Evolutionary conservation across 2,329 filamentous ascomycete species (phyloP).

Genomic region (Tolypocladium nubicola): DNA sequence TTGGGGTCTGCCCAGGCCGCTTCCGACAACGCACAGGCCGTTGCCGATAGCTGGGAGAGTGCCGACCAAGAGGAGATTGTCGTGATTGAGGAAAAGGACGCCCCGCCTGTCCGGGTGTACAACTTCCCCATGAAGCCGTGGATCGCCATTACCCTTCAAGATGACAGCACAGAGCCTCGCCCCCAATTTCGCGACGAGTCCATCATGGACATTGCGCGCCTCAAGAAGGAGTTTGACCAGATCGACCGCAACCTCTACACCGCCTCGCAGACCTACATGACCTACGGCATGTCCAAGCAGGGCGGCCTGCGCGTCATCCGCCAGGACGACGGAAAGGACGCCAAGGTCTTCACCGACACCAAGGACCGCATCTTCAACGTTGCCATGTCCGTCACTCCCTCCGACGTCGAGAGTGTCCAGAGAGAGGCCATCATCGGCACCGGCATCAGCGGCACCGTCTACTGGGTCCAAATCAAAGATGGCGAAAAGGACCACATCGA

Average conservation of each 20-base stretch:
- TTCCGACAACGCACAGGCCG: slow-evolving; percentile 45
- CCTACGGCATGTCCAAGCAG: slow-evolving; percentile 88
- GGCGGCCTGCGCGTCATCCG: slow-evolving; percentile 88
- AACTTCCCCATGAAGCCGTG: slow-evolving; percentile 97
- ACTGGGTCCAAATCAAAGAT: slow-evolving; percentile 78
- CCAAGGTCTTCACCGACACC: slow-evolving; percentile 82
- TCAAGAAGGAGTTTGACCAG: slow-evolving; percentile 98
- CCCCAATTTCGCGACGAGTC: slow-evolving; percentile 65
- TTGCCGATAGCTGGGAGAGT: slow-evolving; percentile 88
- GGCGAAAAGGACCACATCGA: slow-evolving; percentile 71
- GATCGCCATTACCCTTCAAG: slow-evolving; percentile 72
- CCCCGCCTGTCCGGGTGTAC: slow-evolving; percentile 65
- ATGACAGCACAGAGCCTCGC: slow-evolving; percentile 42
- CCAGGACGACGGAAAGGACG: slow-evolving; percentile 85
- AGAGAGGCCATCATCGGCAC: slow-evolving; percentile 84
- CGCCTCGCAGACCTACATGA: slow-evolving; percentile 82
- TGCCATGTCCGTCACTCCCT: slow-evolving; percentile 60
- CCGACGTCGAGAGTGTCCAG: slow-evolving; percentile 43
- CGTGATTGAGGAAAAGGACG: slow-evolving; percentile 55
- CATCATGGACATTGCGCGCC: slow-evolving; percentile 82
- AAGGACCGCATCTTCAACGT: slow-evolving; percentile 95
- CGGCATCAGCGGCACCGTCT: slow-evolving; percentile 90
- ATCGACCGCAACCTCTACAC: slow-evolving; percentile 88
- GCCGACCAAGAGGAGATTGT: slow-evolving; percentile 62
- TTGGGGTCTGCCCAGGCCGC: slow-evolving; percentile 37